A percentile compares a stretch with the other conserved stretches of the same genome.
Evolutionary conservation across 2,329 filamentous ascomycete species (phyloP).

Genomic region (Aspergillus sp.): DNA sequence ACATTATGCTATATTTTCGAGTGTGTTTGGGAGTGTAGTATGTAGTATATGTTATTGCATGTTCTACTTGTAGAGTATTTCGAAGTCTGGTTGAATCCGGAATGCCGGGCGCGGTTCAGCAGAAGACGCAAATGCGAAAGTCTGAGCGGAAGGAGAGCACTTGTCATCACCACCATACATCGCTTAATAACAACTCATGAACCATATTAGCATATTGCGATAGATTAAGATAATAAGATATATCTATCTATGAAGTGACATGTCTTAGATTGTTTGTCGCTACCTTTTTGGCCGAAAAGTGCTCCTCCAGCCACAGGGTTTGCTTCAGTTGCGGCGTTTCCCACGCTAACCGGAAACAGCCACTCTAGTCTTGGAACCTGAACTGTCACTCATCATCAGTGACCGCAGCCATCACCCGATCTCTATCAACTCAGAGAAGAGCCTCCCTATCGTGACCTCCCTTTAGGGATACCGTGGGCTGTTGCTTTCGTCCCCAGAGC

Average conservation of each 20-base stretch:
- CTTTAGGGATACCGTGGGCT: slow-evolving; percentile 29
- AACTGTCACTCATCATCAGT: slow-evolving; percentile 33
- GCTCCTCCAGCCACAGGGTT: slow-evolving; percentile 22
- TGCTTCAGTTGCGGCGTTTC: slow-evolving; percentile 21
- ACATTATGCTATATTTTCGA: neutral
- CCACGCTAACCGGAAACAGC: slow-evolving; percentile 44
- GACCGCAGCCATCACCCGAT: slow-evolving; percentile 32
- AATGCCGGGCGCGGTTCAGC: neutral
- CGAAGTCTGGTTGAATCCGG: neutral
- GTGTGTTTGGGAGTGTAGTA: neutral
- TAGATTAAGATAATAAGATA: neutral
- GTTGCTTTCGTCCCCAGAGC: slow-evolving; percentile 23
- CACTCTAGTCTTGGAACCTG: slow-evolving; percentile 40
- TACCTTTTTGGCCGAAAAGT: slow-evolving; percentile 1
- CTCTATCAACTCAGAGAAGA: slow-evolving; percentile 28
- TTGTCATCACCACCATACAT: neutral
- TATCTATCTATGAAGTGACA: neutral
- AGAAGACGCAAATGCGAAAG: neutral
- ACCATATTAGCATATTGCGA: neutral
- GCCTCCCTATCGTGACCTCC: slow-evolving; percentile 25
- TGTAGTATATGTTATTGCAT: neutral
- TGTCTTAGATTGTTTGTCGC: neutral
- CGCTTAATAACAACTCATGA: no score
- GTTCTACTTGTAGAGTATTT: neutral
- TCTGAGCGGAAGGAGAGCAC: neutral